These are phyloP conservation scores for Porphyrellus cyaneotinctus DNA, from an alignment of 768 basidiomycete species.

Conservation along the genomic window DNA sequence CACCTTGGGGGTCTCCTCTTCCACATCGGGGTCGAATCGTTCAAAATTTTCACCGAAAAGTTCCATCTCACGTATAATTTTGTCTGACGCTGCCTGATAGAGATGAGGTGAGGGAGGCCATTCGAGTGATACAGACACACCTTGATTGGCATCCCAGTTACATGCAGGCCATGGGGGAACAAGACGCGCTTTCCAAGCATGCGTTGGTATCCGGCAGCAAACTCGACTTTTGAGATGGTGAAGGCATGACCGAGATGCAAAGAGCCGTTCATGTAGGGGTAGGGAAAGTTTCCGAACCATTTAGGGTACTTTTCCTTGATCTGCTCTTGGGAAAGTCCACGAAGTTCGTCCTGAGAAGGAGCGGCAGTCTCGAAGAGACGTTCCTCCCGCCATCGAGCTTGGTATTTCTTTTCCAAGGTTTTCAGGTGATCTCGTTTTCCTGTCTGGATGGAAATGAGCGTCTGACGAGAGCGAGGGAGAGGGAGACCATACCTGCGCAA, in stretches of 20 bases:
- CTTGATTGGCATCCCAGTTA: conserved; percentile 99
- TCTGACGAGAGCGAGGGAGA: not conserved
- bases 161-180: conserved; percentile 98
- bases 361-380: conserved; percentile 83
- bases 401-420: conserved; percentile 79
- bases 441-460: conserved; percentile 51
- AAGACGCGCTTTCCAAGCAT: conserved; percentile 92
- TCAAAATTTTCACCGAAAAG: conserved; percentile 92
- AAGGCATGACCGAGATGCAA: conserved; percentile 97
- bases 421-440: conserved; percentile 88
- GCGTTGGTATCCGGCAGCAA: conserved; percentile 90
- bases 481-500: conserved; percentile 48
- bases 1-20: conserved; percentile 40
- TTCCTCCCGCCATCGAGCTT: conserved; percentile 73
- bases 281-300: conserved; percentile 97
- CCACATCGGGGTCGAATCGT: conserved; percentile 41
- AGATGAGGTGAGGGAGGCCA: not conserved
- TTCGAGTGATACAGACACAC: conserved; percentile 40
- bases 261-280: conserved; percentile 98
- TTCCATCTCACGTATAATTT: conserved; percentile 95
- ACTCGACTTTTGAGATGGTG: conserved; percentile 97
- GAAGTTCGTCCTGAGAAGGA: conserved; percentile 63
- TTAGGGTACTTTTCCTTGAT: conserved; percentile 80
- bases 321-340: conserved; percentile 59
- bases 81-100: conserved; percentile 90